A percentile compares a stretch with the other conserved stretches of the same genome.
phyloP scores from a whole-genome alignment of 2,329 filamentous ascomycete genomes.

The Aspergillus novofumigatus region DNA sequence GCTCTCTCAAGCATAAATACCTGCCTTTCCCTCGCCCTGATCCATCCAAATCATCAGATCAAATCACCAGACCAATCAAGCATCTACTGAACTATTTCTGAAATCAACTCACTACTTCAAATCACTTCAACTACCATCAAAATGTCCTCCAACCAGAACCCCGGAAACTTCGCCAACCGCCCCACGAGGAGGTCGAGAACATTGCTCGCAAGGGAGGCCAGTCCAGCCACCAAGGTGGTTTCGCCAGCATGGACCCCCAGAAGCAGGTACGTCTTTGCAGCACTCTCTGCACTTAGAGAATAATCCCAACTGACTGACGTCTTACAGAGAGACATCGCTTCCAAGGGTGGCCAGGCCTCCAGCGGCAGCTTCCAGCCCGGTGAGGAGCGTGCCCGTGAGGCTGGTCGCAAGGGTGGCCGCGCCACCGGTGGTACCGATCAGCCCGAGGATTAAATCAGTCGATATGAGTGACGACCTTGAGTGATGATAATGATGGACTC shows the following conservation, averaged over 20 bases:
- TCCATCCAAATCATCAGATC: no score
- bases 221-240: constrained; percentile 27
- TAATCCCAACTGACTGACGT: background rate
- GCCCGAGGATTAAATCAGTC: background rate
- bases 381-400: constrained; percentile 50
- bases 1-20: no score
- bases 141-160: constrained; percentile 37
- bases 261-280: constrained; percentile 22
- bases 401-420: constrained; percentile 51
- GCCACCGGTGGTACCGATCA: background rate
- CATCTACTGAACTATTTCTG: background rate
- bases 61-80: no score
- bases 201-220: constrained; percentile 45
- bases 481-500: background rate
- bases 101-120: background rate
- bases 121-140: background rate
- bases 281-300: no score
- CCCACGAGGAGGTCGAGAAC: constrained; percentile 46
- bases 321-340: constrained; percentile 51
- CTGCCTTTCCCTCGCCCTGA: no score
- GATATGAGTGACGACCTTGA: background rate
- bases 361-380: constrained; percentile 53
- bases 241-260: constrained; percentile 25
- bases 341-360: constrained; percentile 51
- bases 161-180: constrained; percentile 51